phyloP scores from a whole-genome alignment of 352 stramenopile species.

The Globisporangium spinosum region DNA sequence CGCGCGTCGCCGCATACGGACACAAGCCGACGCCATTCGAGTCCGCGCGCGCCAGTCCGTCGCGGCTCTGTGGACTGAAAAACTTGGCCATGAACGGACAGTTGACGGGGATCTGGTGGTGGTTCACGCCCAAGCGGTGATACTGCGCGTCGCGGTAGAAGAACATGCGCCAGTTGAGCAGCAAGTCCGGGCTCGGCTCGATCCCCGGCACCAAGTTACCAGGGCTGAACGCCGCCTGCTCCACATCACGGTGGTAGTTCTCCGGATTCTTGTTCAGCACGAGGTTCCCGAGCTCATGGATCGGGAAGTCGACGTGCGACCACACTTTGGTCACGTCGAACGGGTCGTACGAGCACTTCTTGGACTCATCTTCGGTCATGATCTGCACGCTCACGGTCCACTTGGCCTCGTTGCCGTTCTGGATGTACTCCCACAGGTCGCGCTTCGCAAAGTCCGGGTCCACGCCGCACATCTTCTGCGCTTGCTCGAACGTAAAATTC shows the following conservation, averaged over 20 bases:
- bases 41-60: constrained; percentile 22
- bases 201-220: constrained; percentile 89
- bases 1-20: not conserved
- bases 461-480: constrained; percentile 48
- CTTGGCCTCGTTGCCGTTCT: constrained; percentile 61
- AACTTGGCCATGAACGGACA: constrained; percentile 46
- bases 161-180: constrained; percentile 87
- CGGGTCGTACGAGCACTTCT: constrained; percentile 69
- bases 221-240: constrained; percentile 89
- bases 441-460: constrained; percentile 89
- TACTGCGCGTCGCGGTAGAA: constrained; percentile 87
- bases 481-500: constrained; percentile 80
- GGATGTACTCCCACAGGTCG: constrained; percentile 90
- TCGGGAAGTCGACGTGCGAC: constrained; percentile 81
- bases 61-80: constrained; percentile 15
- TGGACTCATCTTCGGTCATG: constrained; percentile 79
- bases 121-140: constrained; percentile 85
- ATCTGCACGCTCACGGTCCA: constrained; percentile 92
- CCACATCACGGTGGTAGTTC: constrained; percentile 92
- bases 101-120: constrained; percentile 89
- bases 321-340: constrained; percentile 93
- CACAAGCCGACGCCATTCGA: constrained; percentile 25
- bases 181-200: constrained; percentile 80
- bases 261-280: constrained; percentile 90
- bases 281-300: constrained; percentile 83